Evolutionary conservation across 2,329 filamentous ascomycete genomes (phyloP), one percentile per base, ranked within the genome.

Genomic region (Monilinia vaccinii-corymbosi): DNA sequence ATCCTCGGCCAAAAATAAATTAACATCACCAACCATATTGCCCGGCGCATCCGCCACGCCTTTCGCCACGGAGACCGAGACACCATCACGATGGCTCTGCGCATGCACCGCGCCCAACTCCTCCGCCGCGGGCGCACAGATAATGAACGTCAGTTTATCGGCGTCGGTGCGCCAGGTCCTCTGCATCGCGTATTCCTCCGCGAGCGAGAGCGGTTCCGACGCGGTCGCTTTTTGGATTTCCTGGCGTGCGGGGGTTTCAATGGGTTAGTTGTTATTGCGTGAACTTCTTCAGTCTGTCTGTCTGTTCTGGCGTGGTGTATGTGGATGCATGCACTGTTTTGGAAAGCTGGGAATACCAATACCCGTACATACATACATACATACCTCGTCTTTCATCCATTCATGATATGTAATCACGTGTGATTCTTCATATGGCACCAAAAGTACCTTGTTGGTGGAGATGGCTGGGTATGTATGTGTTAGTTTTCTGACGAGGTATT

Each of bases 91-190:
- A n/a, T n/a, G n/a, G n/a, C n/a, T n/a, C n/a, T n/a, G n/a, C n/a
- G n/a, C n/a, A n/a, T n/a, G n/a, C n/a, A 28, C 25, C 25, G 25
- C 25, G 25, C 25, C 25, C 25, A 28, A 6, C 2, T 9, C 38
- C 3, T 40, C 16, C 1, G 38, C 7, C 2, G 21, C 36, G 0
- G 32, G 34, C 4, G 14, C 3, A 70, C 91, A 96, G 58, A 89
- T 74, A 71, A 97, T 96, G 68, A 97, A 97, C 0, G 93, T 97
- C 63, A 97, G 74, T 75, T 97, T 97, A 74, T 97, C 92, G 31
- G 76, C 74, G 46, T 94, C 89, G 23, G 76, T 76, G 42, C 91
- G 85, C 93, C 93, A 97, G 64, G 85, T 90, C n/a, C 76, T 75
- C 73, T 97, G 93, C 85, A 97, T 97, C 53, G 84, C 82, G 73